Conservation (phyloP, 129 eudicot genomes). For the Centella asiatica region DNA sequence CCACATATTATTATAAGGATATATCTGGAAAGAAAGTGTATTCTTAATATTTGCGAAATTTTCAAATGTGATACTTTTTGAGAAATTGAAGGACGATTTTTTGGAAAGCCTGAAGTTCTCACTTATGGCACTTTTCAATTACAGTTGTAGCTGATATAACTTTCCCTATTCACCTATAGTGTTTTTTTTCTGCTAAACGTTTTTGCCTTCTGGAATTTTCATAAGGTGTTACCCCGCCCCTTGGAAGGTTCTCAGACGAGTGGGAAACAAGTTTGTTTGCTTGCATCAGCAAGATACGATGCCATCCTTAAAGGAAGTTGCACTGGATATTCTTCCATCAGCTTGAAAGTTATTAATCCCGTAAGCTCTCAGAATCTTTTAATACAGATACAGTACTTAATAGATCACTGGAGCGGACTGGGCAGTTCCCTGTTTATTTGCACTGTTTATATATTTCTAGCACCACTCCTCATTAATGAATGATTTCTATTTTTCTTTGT, state of each 20-base stretch:
- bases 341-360: slow-evolving; percentile 25
- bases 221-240: slow-evolving; percentile 87
- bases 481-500: background rate
- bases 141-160: background rate
- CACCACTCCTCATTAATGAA: no score
- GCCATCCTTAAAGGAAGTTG: slow-evolving; percentile 94
- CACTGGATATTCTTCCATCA: slow-evolving; percentile 85
- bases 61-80: no score
- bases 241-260: slow-evolving; percentile 74
- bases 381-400: background rate
- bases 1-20: no score
- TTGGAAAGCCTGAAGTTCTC: background rate
- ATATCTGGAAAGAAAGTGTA: no score
- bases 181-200: background rate
- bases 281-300: slow-evolving; percentile 70
- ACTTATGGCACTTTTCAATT: background rate
- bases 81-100: background rate
- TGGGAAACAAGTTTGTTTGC: slow-evolving; percentile 50
- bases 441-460: background rate
- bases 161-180: background rate
- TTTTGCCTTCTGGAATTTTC: background rate
- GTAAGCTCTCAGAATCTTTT: slow-evolving; percentile 17
- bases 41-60: no score
- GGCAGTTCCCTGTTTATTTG: background rate
- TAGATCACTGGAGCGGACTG: background rate